These are phyloP conservation scores for Silene coronaria DNA, from an alignment of 179 eudicot genomes.

Conservation along the genomic window DNA sequence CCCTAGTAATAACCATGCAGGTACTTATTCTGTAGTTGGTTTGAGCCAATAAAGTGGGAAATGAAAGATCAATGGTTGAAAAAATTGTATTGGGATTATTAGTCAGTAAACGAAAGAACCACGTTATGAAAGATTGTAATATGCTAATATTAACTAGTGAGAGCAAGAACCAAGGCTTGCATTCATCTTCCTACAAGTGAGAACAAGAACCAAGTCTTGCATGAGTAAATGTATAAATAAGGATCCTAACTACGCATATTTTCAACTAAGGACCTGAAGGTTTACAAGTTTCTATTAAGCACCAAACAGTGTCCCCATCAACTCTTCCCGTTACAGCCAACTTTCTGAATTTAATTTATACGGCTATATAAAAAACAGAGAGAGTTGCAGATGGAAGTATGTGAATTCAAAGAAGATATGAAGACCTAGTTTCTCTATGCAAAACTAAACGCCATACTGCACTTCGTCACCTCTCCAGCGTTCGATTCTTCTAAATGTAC, in stretches of 20 bases:
- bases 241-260: background rate
- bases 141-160: background rate
- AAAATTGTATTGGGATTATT: conserved; percentile 15
- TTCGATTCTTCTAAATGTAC: background rate
- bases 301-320: background rate
- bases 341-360: background rate
- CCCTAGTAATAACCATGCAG: conserved; percentile 18
- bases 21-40: conserved; percentile 2
- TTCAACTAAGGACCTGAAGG: background rate
- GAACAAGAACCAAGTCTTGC: background rate
- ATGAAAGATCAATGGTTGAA: conserved; percentile 1
- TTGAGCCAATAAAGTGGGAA: conserved; percentile 1
- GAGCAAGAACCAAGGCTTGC: background rate
- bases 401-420: background rate
- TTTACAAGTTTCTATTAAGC: background rate
- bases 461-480: background rate
- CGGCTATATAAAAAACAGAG: background rate
- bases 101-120: conserved; percentile 18
- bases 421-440: background rate
- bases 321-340: background rate
- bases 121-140: conserved; percentile 6
- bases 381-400: background rate
- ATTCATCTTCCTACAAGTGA: background rate
- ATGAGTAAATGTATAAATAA: background rate
- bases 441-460: background rate